Conservation (phyloP, 208 protist genomes). For the Naegleria lovaniensis region DNA sequence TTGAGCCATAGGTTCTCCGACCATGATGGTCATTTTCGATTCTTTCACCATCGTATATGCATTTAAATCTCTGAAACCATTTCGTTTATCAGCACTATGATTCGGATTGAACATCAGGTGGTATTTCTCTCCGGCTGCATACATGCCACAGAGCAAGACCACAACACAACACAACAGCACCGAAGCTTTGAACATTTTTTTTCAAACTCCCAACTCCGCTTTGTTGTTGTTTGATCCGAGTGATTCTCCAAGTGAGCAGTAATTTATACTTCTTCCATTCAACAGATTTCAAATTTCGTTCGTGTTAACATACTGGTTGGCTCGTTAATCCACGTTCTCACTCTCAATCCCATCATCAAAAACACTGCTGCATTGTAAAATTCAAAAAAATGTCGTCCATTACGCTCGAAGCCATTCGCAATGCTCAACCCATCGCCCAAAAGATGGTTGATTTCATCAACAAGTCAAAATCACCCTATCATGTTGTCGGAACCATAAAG, state of each 20-base stretch:
- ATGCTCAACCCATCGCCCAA: background rate
- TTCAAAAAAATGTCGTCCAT: background rate
- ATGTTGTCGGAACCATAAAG: background rate
- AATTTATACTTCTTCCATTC: too few relatives aligned
- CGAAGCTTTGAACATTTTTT: background rate
- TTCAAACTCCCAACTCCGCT: background rate
- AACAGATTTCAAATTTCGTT: too few relatives aligned
- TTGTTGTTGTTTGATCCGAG: too few relatives aligned
- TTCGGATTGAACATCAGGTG: background rate
- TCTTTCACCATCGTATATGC: background rate
- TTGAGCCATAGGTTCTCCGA: background rate
- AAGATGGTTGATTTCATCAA: conserved; percentile 25
- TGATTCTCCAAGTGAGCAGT: too few relatives aligned
- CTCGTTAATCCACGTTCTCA: too few relatives aligned
- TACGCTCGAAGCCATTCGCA: background rate
- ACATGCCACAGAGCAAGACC: background rate
- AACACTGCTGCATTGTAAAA: too few relatives aligned
- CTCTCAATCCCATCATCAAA: too few relatives aligned
- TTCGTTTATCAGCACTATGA: background rate
- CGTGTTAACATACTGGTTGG: too few relatives aligned
- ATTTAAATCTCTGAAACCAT: background rate
- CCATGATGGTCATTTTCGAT: background rate
- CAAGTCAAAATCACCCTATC: background rate
- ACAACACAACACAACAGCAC: background rate
- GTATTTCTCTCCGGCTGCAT: background rate